Percentiles rank a stretch among this genome's conserved stretches.
Conservation (phyloP, 805 yeast species). For the Grigorovia yakushimaensis region DNA sequence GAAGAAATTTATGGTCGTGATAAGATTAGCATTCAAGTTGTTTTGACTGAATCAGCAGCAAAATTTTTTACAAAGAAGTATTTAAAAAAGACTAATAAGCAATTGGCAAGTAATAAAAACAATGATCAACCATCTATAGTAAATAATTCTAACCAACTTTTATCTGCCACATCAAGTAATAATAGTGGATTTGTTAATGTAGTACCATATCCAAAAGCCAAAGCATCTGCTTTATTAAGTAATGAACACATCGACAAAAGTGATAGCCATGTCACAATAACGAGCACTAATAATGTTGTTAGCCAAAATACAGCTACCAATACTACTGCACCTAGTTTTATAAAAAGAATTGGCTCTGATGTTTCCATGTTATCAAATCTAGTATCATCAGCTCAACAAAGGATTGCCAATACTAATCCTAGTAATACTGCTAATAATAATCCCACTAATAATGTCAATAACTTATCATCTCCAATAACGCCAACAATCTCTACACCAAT, state of each 20-base stretch:
- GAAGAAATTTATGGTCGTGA: conserved; percentile 73
- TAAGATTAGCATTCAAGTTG: conserved; percentile 71
- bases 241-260: neutral
- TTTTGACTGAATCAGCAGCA: conserved; percentile 76
- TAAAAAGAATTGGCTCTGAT: conserved; percentile 4
- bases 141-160: neutral
- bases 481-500: neutral
- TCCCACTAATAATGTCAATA: neutral
- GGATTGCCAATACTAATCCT: conserved; percentile 1
- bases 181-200: neutral
- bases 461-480: neutral
- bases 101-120: neutral
- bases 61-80: conserved; percentile 40
- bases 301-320: neutral
- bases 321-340: neutral
- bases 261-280: neutral
- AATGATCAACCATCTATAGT: neutral
- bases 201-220: neutral
- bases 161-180: neutral
- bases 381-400: conserved; percentile 1
- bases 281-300: neutral
- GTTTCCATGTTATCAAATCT: conserved; percentile 3
- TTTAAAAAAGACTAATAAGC: conserved; percentile 9
- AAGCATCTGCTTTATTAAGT: neutral
- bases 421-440: neutral